These are phyloP conservation scores for Hordeum vulgare DNA, from an alignment of 176 grass and related monocot species.

Conservation along the genomic window DNA sequence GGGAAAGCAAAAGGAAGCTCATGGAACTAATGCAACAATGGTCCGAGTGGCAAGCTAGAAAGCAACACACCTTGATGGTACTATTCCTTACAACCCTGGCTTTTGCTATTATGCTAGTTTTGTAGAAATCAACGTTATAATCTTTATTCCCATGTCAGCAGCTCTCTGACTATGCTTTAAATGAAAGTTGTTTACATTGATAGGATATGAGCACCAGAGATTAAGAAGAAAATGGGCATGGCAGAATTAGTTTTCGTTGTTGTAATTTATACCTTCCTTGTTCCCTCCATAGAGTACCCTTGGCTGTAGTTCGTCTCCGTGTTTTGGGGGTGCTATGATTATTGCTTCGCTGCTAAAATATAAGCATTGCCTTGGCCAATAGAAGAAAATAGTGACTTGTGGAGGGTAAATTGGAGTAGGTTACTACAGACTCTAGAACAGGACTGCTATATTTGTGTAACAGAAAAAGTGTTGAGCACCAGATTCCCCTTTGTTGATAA, in stretches of 20 bases:
- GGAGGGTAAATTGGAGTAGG: not conserved
- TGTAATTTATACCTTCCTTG: not conserved
- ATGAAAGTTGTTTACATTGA: not conserved
- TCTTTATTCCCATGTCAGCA: not conserved
- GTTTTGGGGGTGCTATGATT: not conserved
- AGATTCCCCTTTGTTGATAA: constrained; percentile 4
- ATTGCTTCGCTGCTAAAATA: not conserved
- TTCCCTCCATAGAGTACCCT: not conserved
- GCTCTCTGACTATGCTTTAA: not conserved
- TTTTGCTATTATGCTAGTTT: not conserved
- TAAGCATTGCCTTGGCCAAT: not conserved
- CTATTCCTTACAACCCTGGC: not conserved
- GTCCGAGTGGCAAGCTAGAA: constrained; percentile 76
- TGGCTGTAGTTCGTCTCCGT: not conserved
- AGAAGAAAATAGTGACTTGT: not conserved
- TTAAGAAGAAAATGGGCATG: not conserved
- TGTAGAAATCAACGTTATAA: not conserved
- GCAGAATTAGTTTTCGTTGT: not conserved
- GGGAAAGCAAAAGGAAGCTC: constrained; percentile 86
- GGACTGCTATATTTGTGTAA: not conserved
- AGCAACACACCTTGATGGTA: constrained; percentile 27
- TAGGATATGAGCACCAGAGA: not conserved
- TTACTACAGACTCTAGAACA: not conserved
- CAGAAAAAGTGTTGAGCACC: not conserved
- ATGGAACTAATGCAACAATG: constrained; percentile 81